These are phyloP conservation scores for Spongiforma sp. DNA, from an alignment of 1,284 basidiomycete species.

Conservation along the genomic window DNA sequence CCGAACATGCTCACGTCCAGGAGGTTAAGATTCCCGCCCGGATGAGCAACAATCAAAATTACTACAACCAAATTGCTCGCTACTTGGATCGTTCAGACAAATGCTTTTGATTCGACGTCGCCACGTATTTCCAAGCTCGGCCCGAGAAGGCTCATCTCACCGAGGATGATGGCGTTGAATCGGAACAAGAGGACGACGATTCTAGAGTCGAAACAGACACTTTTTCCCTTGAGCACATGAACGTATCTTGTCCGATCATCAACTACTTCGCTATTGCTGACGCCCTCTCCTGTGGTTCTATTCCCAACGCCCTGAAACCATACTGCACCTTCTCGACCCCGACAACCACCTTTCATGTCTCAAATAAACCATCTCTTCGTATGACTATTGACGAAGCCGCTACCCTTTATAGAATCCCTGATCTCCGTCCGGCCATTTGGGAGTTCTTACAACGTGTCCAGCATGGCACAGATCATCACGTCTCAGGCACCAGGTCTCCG, in stretches of 20 bases:
- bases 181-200: not conserved
- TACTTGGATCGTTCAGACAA: not conserved
- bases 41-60: conserved; percentile 2
- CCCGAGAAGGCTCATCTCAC: not conserved
- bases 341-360: not conserved
- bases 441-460: not conserved
- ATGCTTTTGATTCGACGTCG: not conserved
- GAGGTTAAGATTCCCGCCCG: conserved; percentile 3
- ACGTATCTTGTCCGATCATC: not conserved
- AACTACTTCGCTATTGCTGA: not conserved
- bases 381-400: not conserved
- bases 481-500: not conserved
- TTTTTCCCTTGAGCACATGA: not conserved
- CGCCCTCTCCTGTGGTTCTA: not conserved
- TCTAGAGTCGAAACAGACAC: not conserved
- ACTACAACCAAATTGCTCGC: conserved; percentile 1
- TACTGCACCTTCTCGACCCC: not conserved
- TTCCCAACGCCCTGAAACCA: not conserved
- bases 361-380: not conserved
- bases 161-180: not conserved
- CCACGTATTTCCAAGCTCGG: not conserved
- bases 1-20: conserved; percentile 2
- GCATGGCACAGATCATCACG: not conserved
- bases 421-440: not conserved
- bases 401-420: not conserved